A percentile compares a stretch with the other conserved stretches of the same genome.
Evolutionary conservation across 2,329 filamentous ascomycete genomes (phyloP).

Genomic region (Metarhizium album): DNA sequence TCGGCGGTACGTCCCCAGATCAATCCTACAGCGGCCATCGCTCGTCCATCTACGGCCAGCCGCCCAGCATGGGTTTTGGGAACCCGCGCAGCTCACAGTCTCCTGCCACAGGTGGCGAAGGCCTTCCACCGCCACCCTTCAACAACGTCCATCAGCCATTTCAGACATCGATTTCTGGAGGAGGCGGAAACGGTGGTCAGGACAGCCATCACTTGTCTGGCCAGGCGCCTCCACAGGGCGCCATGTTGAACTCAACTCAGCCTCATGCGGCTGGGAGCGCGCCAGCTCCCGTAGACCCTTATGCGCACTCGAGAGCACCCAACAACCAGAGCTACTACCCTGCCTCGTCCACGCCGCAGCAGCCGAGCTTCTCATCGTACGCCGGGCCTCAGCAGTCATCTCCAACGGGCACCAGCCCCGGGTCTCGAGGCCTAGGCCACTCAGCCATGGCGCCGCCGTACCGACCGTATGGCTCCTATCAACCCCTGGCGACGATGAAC

Average conservation of each 20-base stretch:
- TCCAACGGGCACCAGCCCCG: constrained; percentile 29
- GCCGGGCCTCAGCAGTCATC: constrained; percentile 32
- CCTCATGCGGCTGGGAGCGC: constrained; percentile 38
- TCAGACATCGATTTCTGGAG: constrained; percentile 42
- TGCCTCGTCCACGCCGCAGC: constrained; percentile 36
- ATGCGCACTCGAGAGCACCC: constrained; percentile 37
- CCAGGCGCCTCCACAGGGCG: constrained; percentile 15
- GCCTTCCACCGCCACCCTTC: constrained; percentile 56
- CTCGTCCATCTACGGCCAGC: constrained; percentile 32
- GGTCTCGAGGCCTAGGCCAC: constrained; percentile 27
- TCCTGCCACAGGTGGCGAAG: constrained; percentile 47
- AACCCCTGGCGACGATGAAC: constrained; percentile 50
- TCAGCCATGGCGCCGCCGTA: constrained; percentile 37
- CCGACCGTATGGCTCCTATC: constrained; percentile 29
- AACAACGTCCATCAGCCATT: constrained; percentile 57
- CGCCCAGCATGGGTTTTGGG: constrained; percentile 35
- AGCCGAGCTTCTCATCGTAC: constrained; percentile 34
- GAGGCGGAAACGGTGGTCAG: constrained; percentile 32
- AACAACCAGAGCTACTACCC: constrained; percentile 53
- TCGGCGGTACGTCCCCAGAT: constrained; percentile 31
- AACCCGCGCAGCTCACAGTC: constrained; percentile 25
- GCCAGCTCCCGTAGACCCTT: constrained; percentile 49
- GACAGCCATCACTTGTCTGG: constrained; percentile 20
- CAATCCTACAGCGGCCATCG: constrained; percentile 17
- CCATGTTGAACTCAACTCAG: constrained; percentile 26